A percentile compares a stretch with the other conserved stretches of the same genome.
Conservation (phyloP, 345 rosid species). For the Citrus mangshanensis region DNA sequence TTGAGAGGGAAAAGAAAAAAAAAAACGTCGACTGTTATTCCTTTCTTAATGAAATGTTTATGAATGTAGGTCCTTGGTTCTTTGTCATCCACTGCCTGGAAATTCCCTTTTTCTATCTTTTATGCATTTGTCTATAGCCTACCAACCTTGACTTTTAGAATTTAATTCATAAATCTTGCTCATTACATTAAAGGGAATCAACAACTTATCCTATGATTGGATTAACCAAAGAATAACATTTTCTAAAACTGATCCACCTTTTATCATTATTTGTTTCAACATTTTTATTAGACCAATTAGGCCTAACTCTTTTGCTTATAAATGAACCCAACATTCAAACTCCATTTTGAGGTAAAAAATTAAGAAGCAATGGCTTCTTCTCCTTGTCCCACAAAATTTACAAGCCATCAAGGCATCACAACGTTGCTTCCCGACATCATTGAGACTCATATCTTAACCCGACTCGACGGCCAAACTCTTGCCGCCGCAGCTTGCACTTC, state of each 20-base stretch:
- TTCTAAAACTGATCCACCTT: background rate
- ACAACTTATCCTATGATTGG: background rate
- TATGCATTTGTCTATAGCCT: background rate
- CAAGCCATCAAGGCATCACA: constrained; percentile 20
- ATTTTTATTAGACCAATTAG: background rate
- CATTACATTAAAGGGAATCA: too few relatives aligned
- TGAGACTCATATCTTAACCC: constrained; percentile 47
- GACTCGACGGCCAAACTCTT: constrained; percentile 69
- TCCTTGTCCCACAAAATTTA: background rate
- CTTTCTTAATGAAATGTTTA: too few relatives aligned
- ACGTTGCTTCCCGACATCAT: constrained; percentile 53
- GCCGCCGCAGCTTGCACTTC: constrained; percentile 50
- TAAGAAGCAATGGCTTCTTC: background rate
- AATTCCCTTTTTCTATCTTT: background rate
- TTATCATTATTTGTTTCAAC: background rate
- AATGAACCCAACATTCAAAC: background rate
- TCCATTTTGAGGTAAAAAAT: background rate
- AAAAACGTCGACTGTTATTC: too few relatives aligned
- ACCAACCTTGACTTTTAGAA: background rate
- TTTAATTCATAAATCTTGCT: background rate
- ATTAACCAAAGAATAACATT: background rate
- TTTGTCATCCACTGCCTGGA: background rate
- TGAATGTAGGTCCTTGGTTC: background rate
- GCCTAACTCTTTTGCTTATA: background rate
- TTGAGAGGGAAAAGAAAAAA: too few relatives aligned